Conservation (phyloP, 148 eudicot species). For the Rhododendron kiyosumense region DNA sequence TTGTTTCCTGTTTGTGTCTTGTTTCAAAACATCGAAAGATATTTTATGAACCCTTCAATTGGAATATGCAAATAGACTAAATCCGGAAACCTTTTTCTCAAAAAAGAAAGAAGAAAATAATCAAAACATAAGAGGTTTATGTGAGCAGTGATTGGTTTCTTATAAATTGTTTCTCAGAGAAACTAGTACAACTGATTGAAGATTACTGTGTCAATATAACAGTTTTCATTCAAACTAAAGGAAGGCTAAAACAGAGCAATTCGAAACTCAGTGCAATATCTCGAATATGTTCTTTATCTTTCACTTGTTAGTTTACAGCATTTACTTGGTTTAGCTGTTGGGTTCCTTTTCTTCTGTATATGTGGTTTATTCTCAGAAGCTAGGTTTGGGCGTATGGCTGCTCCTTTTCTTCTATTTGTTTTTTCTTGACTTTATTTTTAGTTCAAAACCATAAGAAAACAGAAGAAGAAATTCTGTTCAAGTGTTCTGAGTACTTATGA, state of each 20-base stretch:
- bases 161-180: not conserved
- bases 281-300: not conserved
- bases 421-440: not conserved
- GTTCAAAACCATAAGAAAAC: not conserved
- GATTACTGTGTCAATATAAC: not conserved
- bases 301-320: not conserved
- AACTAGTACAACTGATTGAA: not conserved
- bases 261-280: not conserved
- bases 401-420: not conserved
- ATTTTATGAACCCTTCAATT: not conserved
- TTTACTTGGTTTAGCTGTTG: not conserved
- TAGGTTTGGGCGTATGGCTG: not conserved
- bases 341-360: not conserved
- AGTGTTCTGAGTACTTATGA: not conserved
- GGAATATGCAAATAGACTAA: not conserved
- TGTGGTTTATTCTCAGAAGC: not conserved
- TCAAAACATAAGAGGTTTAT: not conserved
- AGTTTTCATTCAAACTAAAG: not conserved
- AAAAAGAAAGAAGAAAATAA: not conserved
- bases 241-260: not conserved
- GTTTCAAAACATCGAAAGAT: not conserved
- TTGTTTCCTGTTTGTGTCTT: not conserved
- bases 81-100: not conserved
- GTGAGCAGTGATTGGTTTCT: not conserved
- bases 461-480: not conserved